Evolutionary conservation across 1,139 yeast species (phyloP), one percentile per base, ranked within the genome.

Genomic region (Citeromyces hawaiiensis): DNA sequence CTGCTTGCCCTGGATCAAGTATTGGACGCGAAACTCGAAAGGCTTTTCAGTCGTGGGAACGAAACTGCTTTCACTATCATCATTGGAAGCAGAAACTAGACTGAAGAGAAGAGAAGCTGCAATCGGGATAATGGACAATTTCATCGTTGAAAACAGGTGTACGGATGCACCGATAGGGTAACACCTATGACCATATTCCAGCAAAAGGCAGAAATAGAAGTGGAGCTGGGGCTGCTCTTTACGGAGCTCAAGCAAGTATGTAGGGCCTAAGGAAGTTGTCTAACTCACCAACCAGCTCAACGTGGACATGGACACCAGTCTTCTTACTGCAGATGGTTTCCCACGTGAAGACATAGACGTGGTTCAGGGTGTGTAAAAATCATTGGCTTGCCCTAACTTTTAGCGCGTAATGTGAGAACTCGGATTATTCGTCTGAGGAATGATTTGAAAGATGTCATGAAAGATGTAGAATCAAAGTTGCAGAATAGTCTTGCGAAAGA

Each of bases 331-430:
- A 0, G 95, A 88, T 50, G 96, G 96, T 31, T 91, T 72, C 48
- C 98, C 98, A 0, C 64, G 96, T 32, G 61, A 67, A 13, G 97
- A 91, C 53, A 70, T 88, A 27, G 95, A 91, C 50, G 83, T 88
- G 4, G 76, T 80, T 3, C 63, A 61, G 42, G 51, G 52, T 45
- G 36, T 21, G 45, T 31, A 23, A 11, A 13, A 4, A 17, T 18
- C 3, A 4, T 30, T 14, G 17, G 14, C 27, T 38, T n/a, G n/a
- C 11, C 6, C 32, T 25, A n/a, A 13, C 14, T 23, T n/a, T 21
- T 13, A 32, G 63, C 77, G 2, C 61, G 93, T 40, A 60, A 72
- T n/a, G 52, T 74, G 0, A 57, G 96, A 44, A 71, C 76, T 7
- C 71, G 70, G 49, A 73, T 87, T 34, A 76, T 82, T 37, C 63